Base-by-base conservation (phyloP, 306 rosid species). In the Parietaria judaica region DNA sequence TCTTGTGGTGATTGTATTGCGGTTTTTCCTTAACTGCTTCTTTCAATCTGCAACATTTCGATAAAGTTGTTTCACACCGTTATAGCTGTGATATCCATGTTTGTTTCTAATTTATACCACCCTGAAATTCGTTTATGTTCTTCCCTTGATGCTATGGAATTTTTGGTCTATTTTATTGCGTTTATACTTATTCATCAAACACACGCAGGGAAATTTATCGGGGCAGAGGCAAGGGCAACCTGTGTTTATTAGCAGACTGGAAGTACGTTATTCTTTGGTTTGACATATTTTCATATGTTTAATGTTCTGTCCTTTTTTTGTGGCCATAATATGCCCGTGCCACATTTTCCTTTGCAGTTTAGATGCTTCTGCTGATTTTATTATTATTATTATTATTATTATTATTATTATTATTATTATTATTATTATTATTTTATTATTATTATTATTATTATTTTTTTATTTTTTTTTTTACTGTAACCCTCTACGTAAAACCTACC, bases 141-240 rank as follows among this genome's bases (percentile, higher is more conserved):
- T 44, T 61, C 3, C 16, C 9, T 44, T 9, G 65, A 60, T 16
- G 53, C 65, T 60, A 4, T 59, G 31, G 41, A 61, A 38, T 58
- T 15, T 35, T 9, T 54, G 44, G 44, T 50, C 68, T 53, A 49
- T 73, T 52, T 52, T 2, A 16, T 52, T 52, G 56, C 56, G 31
- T 23, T 16, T 52, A 41, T 41, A 41, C 45, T 8, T 41, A 8
- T 5, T 5, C 7, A 0, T 8, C 0, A 41, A 41, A 5, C 6
- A 41, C 45, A 8, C 81, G 83, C 90, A 92, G 99, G 99, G 99
- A 74, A 82, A 81, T 79, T 79, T 92, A 81, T 84, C 87, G 51
- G 99, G 99, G 17, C 99, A 82, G 84, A 86, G 99, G 76, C 90
- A 88, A 84, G 97, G 99, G 57, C 95, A 86, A 46, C 97, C 99